phyloP scores from a whole-genome alignment of 2,329 filamentous ascomycete species.

The Lomentospora prolificans region DNA sequence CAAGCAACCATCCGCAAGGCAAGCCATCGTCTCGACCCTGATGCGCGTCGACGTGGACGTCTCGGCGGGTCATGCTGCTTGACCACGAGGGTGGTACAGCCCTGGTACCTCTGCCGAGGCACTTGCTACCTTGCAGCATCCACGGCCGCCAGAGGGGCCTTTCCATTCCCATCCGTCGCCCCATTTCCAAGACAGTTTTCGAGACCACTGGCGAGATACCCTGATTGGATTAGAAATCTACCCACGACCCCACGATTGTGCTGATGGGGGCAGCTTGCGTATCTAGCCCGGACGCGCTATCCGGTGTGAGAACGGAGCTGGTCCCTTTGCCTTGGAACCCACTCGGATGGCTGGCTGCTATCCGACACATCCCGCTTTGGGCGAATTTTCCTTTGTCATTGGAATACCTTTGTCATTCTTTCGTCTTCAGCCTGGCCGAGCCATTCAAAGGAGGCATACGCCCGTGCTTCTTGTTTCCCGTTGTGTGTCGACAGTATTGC shows the following conservation, averaged over 20 bases:
- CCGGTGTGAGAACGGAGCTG: neutral
- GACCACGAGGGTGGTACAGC: neutral
- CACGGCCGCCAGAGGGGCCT: neutral
- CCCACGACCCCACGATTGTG: neutral
- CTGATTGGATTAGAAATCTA: conserved; percentile 1
- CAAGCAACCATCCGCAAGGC: neutral
- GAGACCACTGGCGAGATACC: neutral
- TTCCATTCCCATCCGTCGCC: neutral
- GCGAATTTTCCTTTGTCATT: neutral
- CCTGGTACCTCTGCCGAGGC: neutral
- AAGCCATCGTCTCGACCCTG: neutral
- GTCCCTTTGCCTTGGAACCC: neutral
- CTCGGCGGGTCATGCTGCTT: neutral
- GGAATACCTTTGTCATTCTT: neutral
- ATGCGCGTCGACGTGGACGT: conserved; percentile 3
- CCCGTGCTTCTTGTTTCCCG: neutral
- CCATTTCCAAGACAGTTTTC: neutral
- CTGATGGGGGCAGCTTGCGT: neutral
- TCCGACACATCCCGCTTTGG: neutral
- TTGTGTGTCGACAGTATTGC: neutral
- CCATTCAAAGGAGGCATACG: too few relatives aligned
- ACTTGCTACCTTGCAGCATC: neutral
- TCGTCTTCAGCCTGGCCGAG: neutral
- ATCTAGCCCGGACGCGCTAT: neutral
- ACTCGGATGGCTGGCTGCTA: neutral